These are phyloP conservation scores for Fonsecaea erecta DNA, from an alignment of 2,329 filamentous ascomycete species.

Conservation along the genomic window DNA sequence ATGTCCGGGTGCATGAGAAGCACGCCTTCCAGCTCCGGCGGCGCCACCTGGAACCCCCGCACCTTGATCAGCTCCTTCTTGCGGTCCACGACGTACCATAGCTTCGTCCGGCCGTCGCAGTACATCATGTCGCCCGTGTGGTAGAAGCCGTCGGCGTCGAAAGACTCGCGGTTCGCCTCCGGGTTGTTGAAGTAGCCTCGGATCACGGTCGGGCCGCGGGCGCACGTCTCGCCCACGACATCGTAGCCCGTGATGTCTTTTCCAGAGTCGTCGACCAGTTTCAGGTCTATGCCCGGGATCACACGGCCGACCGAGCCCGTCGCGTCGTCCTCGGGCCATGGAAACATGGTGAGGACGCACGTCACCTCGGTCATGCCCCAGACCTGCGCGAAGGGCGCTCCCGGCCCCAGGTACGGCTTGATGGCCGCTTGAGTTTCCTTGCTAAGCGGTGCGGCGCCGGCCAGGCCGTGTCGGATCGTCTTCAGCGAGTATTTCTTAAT, in stretches of 20 bases:
- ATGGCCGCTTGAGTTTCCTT: conserved; percentile 49
- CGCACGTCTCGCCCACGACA: conserved; percentile 54
- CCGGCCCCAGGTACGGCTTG: conserved; percentile 46
- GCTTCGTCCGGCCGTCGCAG: conserved; percentile 38
- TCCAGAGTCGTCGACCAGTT: conserved; percentile 55
- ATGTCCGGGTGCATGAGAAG: conserved; percentile 52
- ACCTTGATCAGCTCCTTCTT: conserved; percentile 35
- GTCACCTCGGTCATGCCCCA: conserved; percentile 63
- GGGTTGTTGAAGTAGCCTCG: conserved; percentile 59
- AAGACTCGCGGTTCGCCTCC: conserved; percentile 47
- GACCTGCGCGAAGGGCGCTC: conserved; percentile 52
- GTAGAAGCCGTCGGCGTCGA: conserved; percentile 38
- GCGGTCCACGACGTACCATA: conserved; percentile 32
- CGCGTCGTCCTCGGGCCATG: conserved; percentile 46
- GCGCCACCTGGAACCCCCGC: conserved; percentile 55
- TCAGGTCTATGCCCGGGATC: conserved; percentile 44
- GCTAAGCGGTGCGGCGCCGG: conserved; percentile 56
- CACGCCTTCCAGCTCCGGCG: conserved; percentile 57
- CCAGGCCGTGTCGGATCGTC: conserved; percentile 17
- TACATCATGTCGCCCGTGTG: conserved; percentile 63
- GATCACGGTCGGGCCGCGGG: conserved; percentile 58
- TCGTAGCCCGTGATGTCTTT: conserved; percentile 58
- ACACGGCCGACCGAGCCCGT: conserved; percentile 56
- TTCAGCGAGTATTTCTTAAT: conserved; percentile 40
- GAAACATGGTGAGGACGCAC: conserved; percentile 35